Evolutionary conservation across 305 asterid species (phyloP), one percentile per base, ranked within the genome.

Genomic region (Euphrasia arctica): DNA sequence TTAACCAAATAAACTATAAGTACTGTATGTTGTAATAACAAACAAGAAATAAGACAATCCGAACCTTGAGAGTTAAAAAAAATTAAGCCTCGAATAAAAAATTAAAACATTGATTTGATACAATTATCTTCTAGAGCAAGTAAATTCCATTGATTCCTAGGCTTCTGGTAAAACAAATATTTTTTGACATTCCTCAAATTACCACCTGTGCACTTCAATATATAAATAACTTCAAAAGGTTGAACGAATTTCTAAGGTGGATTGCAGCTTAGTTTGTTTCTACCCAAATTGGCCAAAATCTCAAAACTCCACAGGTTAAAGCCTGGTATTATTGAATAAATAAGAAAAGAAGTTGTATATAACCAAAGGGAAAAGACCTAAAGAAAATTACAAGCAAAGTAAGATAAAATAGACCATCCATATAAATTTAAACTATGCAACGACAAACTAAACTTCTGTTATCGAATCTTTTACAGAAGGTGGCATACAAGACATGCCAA

Each of bases 21-120:
- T 42, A 25, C n/a, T n/a, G n/a, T n/a, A 25, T 54, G 22, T 43
- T 54, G 48, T 50, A 27, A 36, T 27, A 25, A 64, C 49, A 27
- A 57, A 74, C 14, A 58, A 75, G 56, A 67, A 61, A 51, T 1
- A 43, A 3, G 42, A 58, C 28, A 5, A 51, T 69, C 32, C 39
- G 11, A 62, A 4, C 64, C 65, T 63, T 42, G 54, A 61, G 22
- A 48, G 36, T 34, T 42, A 42, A 47, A n/a, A 28, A 49, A 25
- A 29, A 14, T 62, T 31, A 69, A 68, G 34, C 47, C 25, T 57
- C 14, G 57, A 5, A 54, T 8, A 2, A 25, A 5, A 5, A 49
- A 69, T 39, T 14, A 32, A 63, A n/a, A 69, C 36, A 42, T 27
- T 31, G 3, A 10, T 50, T 28, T 18, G 48, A 47, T 29, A 59